phyloP scores from a whole-genome alignment of 2,329 filamentous ascomycete species.

The Aspergillus sp. region DNA sequence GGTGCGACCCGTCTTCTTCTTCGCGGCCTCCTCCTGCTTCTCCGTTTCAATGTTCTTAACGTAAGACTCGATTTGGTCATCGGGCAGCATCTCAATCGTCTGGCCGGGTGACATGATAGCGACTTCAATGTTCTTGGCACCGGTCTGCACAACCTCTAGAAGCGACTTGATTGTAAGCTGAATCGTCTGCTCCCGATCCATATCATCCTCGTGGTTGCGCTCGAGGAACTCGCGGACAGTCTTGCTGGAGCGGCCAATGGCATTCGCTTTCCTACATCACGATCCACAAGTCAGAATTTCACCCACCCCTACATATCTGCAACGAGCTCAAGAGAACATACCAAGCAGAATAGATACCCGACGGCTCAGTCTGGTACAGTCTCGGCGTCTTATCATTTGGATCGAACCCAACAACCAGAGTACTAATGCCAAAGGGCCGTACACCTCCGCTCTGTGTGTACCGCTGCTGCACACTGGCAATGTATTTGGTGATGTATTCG shows the following conservation, averaged over 20 bases:
- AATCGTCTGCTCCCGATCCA: constrained; percentile 95
- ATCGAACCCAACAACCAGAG: constrained; percentile 97
- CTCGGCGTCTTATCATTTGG: constrained; percentile 85
- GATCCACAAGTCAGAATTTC: constrained; percentile 21
- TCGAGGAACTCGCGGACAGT: constrained; percentile 98
- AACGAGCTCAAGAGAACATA: constrained; percentile 52
- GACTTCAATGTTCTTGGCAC: constrained; percentile 99
- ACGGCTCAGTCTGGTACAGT: constrained; percentile 98
- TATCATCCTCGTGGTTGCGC: constrained; percentile 97
- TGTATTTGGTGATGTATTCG: constrained; percentile 99
- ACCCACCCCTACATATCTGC: neutral
- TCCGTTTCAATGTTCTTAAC: constrained; percentile 99
- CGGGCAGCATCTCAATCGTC: constrained; percentile 87
- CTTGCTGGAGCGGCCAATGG: constrained; percentile 97
- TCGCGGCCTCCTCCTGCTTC: constrained; percentile 97
- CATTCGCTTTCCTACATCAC: constrained; percentile 87
- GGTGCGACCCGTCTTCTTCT: constrained; percentile 80
- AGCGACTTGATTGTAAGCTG: constrained; percentile 97
- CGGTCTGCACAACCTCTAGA: constrained; percentile 96
- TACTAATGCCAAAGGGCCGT: constrained; percentile 97
- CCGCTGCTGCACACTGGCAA: constrained; percentile 95
- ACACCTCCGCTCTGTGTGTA: constrained; percentile 99
- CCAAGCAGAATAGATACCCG: constrained; percentile 98
- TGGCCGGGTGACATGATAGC: constrained; percentile 96
- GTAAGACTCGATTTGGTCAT: constrained; percentile 94